Base-by-base conservation (phyloP, 768 basidiomycete genomes). In the Boletales sp. region DNA sequence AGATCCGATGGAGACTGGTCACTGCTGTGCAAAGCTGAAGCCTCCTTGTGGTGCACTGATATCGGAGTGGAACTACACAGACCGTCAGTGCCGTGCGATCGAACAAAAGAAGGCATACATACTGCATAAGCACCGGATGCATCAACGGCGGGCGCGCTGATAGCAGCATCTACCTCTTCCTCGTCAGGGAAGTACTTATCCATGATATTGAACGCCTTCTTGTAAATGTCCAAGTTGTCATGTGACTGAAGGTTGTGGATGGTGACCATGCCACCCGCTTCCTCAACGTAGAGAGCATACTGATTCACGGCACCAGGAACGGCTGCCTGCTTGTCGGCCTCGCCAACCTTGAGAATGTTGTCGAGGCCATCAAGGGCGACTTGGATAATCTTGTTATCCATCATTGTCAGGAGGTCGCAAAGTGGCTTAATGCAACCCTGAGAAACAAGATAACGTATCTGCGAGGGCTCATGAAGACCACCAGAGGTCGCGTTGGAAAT, bases 321-420 rank as follows among this genome's bases (percentile, higher is more conserved):
- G 13, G 74, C 78, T 36, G 85, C 81, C 56, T 84, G 78, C 73
- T 87, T 97, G 72, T 99, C 97, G 63, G 86, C 82, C 73, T 99
- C 95, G 38, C 97, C 95, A 55, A 99, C 88, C 73, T 97, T 97
- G 58, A 99, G 75, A 61, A 98, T 93, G 71, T 99, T 99, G 72
- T 99, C 97, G 43, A 99, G 78, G 47, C 97, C 97, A 66, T 99
- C 97, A 40, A 99, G 82, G 17, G 95, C 95, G 36, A 98, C 95
- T 71, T 93, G 89, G 59, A 99, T 99, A 59, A 98, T 97, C 77
- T 99, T 99, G 82, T 98, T 98, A 74, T 99, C 97, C 93, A 97
- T 94, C 81, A 94, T 95, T 24, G 84, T 87, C 51, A 99, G 79
- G 45, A 99, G 75, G 63, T 99, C 97, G 67, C 97, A 99, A 27